phyloP scores from a whole-genome alignment of 2,329 filamentous ascomycete genomes.

The Aspergillus puulaauensis region DNA sequence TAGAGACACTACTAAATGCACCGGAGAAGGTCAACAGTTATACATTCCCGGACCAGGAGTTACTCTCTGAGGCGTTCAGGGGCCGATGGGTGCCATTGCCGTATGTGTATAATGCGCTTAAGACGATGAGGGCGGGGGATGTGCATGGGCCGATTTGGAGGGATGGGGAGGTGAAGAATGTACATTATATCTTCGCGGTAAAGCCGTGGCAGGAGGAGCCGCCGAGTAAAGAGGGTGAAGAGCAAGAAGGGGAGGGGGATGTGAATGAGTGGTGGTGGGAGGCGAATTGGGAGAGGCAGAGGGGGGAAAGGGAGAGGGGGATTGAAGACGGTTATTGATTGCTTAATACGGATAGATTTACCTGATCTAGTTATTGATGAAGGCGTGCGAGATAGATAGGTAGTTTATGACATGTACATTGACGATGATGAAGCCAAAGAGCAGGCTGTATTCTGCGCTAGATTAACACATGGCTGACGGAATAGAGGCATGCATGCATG shows the following conservation, averaged over 20 bases:
- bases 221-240: background rate
- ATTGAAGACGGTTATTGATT: constrained; percentile 1
- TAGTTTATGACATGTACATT: background rate
- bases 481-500: background rate
- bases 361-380: background rate
- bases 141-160: constrained; percentile 61
- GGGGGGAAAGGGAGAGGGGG: constrained; percentile 42
- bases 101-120: constrained; percentile 63
- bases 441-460: background rate
- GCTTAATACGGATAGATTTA: background rate
- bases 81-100: constrained; percentile 50
- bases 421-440: background rate
- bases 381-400: background rate
- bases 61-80: constrained; percentile 4
- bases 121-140: constrained; percentile 54
- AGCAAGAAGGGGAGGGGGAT: constrained; percentile 26
- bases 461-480: constrained; percentile 4
- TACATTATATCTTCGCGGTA: constrained; percentile 62
- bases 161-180: constrained; percentile 61
- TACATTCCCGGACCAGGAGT: constrained; percentile 9
- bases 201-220: constrained; percentile 62
- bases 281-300: constrained; percentile 50
- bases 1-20: constrained; percentile 34
- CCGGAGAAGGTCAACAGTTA: constrained; percentile 30
- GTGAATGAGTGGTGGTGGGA: constrained; percentile 61